Conservation (phyloP, 257 asterid species). For the Thymus mandschuricus region DNA sequence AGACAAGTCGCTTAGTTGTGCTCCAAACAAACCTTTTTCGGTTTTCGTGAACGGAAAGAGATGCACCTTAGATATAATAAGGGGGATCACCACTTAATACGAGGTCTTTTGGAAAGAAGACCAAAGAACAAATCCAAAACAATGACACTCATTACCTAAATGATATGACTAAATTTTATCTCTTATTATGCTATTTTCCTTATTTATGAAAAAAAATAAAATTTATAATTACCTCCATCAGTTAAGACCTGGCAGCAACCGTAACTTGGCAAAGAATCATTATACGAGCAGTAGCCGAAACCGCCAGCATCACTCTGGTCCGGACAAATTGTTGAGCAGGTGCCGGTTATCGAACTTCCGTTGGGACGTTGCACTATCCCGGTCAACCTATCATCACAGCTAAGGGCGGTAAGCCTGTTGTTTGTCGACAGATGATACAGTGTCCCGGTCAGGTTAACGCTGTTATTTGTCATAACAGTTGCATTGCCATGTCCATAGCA, state of each 20-base stretch:
- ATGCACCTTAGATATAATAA: too few species aligned
- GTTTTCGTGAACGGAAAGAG: too few species aligned
- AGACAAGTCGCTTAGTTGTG: too few species aligned
- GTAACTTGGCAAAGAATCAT: neutral
- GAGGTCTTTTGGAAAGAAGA: too few species aligned
- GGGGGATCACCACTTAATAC: too few species aligned
- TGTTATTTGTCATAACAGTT: too few species aligned
- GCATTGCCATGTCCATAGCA: neutral
- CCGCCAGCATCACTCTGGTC: neutral
- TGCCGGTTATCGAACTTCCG: neutral
- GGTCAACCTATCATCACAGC: neutral
- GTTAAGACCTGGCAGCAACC: constrained; percentile 16
- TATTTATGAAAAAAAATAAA: too few species aligned
- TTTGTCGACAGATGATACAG: neutral
- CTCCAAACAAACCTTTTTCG: too few species aligned
- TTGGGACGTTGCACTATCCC: neutral
- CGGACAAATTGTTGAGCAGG: neutral
- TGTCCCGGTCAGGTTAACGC: neutral
- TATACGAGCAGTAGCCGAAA: neutral
- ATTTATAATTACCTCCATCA: neutral
- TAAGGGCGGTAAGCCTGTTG: neutral
- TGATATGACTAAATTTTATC: too few species aligned
- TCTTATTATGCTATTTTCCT: too few species aligned
- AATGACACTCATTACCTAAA: too few species aligned
- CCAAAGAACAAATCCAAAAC: too few species aligned